These are phyloP conservation scores for Cyberlindnera mississippiensis DNA, from an alignment of 805 yeast genomes.

Conservation along the genomic window DNA sequence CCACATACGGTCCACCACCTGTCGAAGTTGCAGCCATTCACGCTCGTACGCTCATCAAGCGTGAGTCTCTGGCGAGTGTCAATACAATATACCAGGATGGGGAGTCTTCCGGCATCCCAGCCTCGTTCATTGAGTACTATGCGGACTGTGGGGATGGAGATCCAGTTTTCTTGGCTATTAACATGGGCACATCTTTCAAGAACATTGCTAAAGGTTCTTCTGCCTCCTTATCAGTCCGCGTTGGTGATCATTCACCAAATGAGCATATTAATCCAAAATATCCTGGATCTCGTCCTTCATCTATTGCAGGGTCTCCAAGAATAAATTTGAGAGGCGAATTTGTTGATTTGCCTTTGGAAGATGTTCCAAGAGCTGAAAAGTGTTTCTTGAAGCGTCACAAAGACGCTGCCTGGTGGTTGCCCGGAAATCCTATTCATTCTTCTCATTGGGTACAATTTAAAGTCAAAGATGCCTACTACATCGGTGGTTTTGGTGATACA, in stretches of 20 bases:
- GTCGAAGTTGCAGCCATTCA: constrained; percentile 48
- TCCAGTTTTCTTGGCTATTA: constrained; percentile 59
- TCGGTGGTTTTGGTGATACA: constrained; percentile 80
- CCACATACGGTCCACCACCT: constrained; percentile 1
- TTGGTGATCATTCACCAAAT: constrained; percentile 54
- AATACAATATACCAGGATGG: too few relatives aligned
- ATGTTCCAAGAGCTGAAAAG: constrained; percentile 28
- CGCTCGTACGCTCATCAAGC: constrained; percentile 52
- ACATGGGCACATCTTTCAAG: too few relatives aligned
- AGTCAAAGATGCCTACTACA: constrained; percentile 57
- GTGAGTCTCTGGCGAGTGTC: constrained; percentile 56
- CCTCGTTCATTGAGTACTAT: constrained; percentile 69
- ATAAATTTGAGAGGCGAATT: constrained; percentile 56
- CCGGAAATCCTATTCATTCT: constrained; percentile 56
- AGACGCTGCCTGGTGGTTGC: constrained; percentile 70
- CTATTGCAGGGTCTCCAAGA: constrained; percentile 72
- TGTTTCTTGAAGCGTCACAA: constrained; percentile 62
- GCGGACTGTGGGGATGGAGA: constrained; percentile 68
- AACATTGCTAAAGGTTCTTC: constrained; percentile 49
- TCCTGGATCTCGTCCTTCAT: constrained; percentile 50
- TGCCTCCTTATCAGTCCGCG: constrained; percentile 54
- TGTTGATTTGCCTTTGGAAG: constrained; percentile 33
- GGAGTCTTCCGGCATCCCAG: constrained; percentile 45
- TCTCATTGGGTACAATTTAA: constrained; percentile 61
- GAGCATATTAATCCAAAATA: constrained; percentile 43